phyloP scores from a whole-genome alignment of 2,329 filamentous ascomycete genomes.

The Claviceps sp. region DNA sequence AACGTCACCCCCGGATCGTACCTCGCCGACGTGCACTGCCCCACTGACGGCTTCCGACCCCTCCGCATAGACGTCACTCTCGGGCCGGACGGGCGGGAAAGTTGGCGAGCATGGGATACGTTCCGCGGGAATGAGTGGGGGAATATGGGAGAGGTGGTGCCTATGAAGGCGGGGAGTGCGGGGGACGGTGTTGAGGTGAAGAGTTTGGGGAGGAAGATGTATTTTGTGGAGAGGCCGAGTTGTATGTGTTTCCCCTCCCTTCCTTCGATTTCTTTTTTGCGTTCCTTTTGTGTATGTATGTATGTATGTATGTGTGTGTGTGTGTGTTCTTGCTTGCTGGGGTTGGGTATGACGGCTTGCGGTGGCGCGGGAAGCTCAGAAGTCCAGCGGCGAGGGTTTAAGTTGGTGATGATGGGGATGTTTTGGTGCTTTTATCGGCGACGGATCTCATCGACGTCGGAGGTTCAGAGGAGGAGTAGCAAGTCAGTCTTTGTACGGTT shows the following conservation, averaged over 20 bases:
- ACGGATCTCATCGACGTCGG: too few species aligned
- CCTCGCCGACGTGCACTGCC: slow-evolving; percentile 66
- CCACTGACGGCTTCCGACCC: slow-evolving; percentile 62
- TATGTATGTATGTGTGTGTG: not conserved
- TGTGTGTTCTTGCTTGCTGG: not conserved
- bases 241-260: slow-evolving; percentile 47
- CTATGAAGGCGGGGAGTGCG: slow-evolving; percentile 20
- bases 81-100: slow-evolving; percentile 20
- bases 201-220: slow-evolving; percentile 52
- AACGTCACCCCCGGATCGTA: slow-evolving; percentile 64
- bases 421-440: too few species aligned
- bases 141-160: slow-evolving; percentile 58
- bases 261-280: not conserved
- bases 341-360: too few species aligned
- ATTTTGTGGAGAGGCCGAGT: slow-evolving; percentile 60
- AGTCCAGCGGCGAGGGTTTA: too few species aligned
- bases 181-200: slow-evolving; percentile 42
- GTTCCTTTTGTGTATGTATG: not conserved
- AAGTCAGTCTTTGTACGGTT: too few species aligned
- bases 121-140: slow-evolving; percentile 82
- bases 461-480: too few species aligned
- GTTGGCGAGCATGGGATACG: slow-evolving; percentile 62
- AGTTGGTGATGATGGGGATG: too few species aligned
- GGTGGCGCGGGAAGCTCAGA: too few species aligned
- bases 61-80: slow-evolving; percentile 60